These are phyloP conservation scores for Penicillium sp. DNA, from an alignment of 2,329 filamentous ascomycete species.

Conservation along the genomic window DNA sequence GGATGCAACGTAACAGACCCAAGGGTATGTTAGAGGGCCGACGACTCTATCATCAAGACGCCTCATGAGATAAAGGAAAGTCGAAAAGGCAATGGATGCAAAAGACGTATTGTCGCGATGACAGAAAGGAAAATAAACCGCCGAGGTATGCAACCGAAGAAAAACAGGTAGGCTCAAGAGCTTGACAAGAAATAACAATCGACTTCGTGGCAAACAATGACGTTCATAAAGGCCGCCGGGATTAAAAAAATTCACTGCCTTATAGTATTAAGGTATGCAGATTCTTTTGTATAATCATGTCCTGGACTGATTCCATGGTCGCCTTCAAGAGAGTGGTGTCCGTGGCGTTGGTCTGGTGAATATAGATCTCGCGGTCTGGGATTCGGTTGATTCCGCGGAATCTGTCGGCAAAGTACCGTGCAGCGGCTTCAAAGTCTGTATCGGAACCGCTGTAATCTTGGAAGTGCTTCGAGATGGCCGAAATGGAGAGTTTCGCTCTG, in stretches of 20 bases:
- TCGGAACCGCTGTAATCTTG: slow-evolving; percentile 74
- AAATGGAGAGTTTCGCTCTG: slow-evolving; percentile 70
- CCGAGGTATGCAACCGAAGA: slow-evolving; percentile 26
- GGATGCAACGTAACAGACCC: slow-evolving; percentile 24
- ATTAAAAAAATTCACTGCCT: slow-evolving; percentile 14
- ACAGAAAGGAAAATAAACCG: slow-evolving; percentile 18
- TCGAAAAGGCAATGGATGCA: neutral
- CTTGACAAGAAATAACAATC: slow-evolving; percentile 20
- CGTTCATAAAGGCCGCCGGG: slow-evolving; percentile 18
- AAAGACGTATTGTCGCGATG: slow-evolving; percentile 8
- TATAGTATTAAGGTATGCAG: slow-evolving; percentile 75
- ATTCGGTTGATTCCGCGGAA: slow-evolving; percentile 74
- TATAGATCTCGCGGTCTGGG: slow-evolving; percentile 58
- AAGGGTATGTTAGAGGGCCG: slow-evolving; percentile 18
- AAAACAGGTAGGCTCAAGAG: slow-evolving; percentile 21
- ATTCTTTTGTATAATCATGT: slow-evolving; percentile 85
- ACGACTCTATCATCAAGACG: slow-evolving; percentile 23
- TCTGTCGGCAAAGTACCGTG: slow-evolving; percentile 80
- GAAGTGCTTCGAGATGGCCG: slow-evolving; percentile 73
- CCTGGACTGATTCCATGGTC: slow-evolving; percentile 82
- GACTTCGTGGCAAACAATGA: slow-evolving; percentile 20
- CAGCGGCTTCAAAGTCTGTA: slow-evolving; percentile 71
- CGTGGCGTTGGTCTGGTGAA: slow-evolving; percentile 61
- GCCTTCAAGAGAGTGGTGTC: slow-evolving; percentile 78
- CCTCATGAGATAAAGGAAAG: slow-evolving; percentile 16